These are phyloP conservation scores for Lolium multiflorum DNA, from an alignment of 176 grass and related monocot species.

Conservation along the genomic window DNA sequence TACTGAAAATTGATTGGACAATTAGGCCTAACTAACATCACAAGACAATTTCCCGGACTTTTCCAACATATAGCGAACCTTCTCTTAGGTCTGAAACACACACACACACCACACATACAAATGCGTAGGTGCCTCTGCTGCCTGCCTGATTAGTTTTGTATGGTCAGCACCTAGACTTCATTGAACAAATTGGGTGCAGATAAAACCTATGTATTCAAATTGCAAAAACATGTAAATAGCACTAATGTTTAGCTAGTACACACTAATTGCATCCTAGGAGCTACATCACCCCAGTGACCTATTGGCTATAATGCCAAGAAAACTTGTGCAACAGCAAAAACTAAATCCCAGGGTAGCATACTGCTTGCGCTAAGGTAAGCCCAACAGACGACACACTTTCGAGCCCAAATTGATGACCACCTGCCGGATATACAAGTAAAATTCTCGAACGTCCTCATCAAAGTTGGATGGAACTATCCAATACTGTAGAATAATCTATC, in stretches of 20 bases:
- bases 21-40: slow-evolving; percentile 50
- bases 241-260: too few relatives aligned
- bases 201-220: background rate
- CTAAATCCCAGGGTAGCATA: background rate
- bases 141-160: slow-evolving; percentile 8
- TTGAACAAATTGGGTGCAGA: background rate
- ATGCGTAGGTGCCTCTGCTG: background rate
- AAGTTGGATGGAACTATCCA: background rate
- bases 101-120: background rate
- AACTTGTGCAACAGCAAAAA: background rate
- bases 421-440: background rate
- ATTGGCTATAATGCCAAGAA: slow-evolving; percentile 5
- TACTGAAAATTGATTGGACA: slow-evolving; percentile 39
- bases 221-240: too few relatives aligned
- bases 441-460: background rate
- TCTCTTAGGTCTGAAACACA: slow-evolving; percentile 18
- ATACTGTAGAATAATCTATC: too few relatives aligned
- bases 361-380: background rate
- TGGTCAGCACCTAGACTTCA: background rate
- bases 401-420: background rate
- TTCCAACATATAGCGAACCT: slow-evolving; percentile 30
- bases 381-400: background rate
- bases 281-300: too few relatives aligned
- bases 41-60: slow-evolving; percentile 35
- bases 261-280: too few relatives aligned